Percentiles rank a stretch among this genome's conserved stretches.
These are phyloP conservation scores for Erysiphe pulchra DNA, from an alignment of 2,329 filamentous ascomycete species.

Conservation along the genomic window DNA sequence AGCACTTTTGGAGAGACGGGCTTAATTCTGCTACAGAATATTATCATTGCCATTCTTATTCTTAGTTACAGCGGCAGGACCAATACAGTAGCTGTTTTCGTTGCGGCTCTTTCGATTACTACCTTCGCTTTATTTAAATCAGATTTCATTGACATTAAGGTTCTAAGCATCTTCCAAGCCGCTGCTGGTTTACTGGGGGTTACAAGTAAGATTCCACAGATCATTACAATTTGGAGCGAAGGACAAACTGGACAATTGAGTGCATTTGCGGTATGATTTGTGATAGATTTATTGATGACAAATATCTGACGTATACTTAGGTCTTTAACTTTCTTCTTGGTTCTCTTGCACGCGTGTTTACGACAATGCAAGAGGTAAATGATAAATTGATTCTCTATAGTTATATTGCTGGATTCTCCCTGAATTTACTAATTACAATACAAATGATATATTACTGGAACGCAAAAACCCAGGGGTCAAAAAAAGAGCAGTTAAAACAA, in stretches of 20 bases:
- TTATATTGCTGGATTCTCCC: slow-evolving; percentile 70
- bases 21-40: slow-evolving; percentile 76
- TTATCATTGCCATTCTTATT: slow-evolving; percentile 68
- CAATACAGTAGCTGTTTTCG: slow-evolving; percentile 45
- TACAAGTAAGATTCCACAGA: slow-evolving; percentile 84
- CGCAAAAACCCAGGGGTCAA: slow-evolving; percentile 24
- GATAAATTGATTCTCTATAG: slow-evolving; percentile 91
- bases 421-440: slow-evolving; percentile 63
- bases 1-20: slow-evolving; percentile 92
- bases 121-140: slow-evolving; percentile 45
- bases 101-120: slow-evolving; percentile 47
- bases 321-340: slow-evolving; percentile 96
- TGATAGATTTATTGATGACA: background rate
- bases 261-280: slow-evolving; percentile 58
- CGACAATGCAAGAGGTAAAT: slow-evolving; percentile 88
- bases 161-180: slow-evolving; percentile 42
- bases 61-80: slow-evolving; percentile 53
- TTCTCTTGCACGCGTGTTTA: slow-evolving; percentile 86
- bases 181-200: slow-evolving; percentile 63
- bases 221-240: slow-evolving; percentile 58
- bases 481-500: slow-evolving; percentile 19
- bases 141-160: slow-evolving; percentile 30
- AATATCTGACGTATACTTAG: slow-evolving; percentile 18
- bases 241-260: slow-evolving; percentile 87
- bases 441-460: slow-evolving; percentile 99